These are phyloP conservation scores for Dactylella cylindrospora DNA, from an alignment of 2,329 filamentous ascomycete species.

Conservation along the genomic window DNA sequence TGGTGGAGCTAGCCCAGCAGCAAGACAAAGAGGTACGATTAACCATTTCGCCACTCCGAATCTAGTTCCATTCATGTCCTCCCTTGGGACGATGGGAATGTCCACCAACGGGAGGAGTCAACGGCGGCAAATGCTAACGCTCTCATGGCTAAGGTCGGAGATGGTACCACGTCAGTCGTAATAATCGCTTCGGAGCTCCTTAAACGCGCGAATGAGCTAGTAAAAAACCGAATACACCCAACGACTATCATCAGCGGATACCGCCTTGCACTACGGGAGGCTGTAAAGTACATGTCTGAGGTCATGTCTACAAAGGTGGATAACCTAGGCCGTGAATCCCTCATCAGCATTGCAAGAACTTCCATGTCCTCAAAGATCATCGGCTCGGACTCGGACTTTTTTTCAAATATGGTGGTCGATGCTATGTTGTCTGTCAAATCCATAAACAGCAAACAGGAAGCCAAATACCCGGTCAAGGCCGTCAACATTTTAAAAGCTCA, in stretches of 20 bases:
- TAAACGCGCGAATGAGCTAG: constrained; percentile 90
- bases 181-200: constrained; percentile 95
- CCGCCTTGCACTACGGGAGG: constrained; percentile 89
- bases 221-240: constrained; percentile 99
- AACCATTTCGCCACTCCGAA: no score
- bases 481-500: constrained; percentile 99
- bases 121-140: no score
- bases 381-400: constrained; percentile 92
- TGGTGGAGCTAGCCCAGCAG: constrained; percentile 95
- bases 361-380: constrained; percentile 99
- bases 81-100: no score
- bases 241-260: constrained; percentile 99
- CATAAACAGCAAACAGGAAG: constrained; percentile 83
- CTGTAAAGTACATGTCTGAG: constrained; percentile 98
- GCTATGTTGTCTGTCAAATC: constrained; percentile 93
- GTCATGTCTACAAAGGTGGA: constrained; percentile 97
- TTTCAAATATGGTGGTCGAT: constrained; percentile 95
- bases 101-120: no score
- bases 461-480: constrained; percentile 97
- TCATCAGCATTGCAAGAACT: constrained; percentile 94
- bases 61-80: no score
- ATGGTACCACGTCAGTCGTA: constrained; percentile 96
- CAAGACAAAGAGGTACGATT: constrained; percentile 80
- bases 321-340: constrained; percentile 80
- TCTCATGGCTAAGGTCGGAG: constrained; percentile 71